These are phyloP conservation scores for Eutrema salsugineum DNA, from an alignment of 441 rosid genomes.

Conservation along the genomic window DNA sequence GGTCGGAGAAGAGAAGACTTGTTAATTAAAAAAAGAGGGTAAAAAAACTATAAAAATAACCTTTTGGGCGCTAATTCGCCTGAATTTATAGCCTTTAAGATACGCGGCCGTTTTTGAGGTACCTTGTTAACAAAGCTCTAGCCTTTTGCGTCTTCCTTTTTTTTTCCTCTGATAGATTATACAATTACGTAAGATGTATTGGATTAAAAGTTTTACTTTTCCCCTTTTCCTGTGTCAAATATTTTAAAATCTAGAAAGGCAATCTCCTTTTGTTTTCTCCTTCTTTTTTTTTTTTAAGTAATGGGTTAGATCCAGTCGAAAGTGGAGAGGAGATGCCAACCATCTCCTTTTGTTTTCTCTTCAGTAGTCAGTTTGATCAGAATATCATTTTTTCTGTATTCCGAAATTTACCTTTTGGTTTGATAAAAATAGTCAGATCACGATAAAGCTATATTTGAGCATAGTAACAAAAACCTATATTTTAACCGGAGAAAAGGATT, in stretches of 20 bases:
- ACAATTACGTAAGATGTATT: not conserved
- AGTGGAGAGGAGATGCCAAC: no score
- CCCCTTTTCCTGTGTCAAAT: constrained; percentile 3
- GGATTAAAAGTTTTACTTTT: not conserved
- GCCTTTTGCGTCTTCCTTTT: not conserved
- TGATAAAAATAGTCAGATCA: not conserved
- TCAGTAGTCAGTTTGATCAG: not conserved
- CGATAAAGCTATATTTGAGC: not conserved
- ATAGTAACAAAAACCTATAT: no score
- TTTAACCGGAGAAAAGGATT: not conserved
- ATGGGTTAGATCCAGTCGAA: no score
- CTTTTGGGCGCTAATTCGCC: constrained; percentile 27
- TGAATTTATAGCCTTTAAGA: not conserved
- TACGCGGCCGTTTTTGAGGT: not conserved
- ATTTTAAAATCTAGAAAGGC: constrained; percentile 1
- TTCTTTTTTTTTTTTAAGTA: no score
- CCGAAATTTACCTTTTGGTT: not conserved
- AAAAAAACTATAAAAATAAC: no score
- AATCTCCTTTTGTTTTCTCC: not conserved
- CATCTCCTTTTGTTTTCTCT: not conserved
- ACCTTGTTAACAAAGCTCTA: not conserved
- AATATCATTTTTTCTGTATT: not conserved
- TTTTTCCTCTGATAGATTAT: not conserved
- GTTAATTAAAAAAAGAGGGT: no score
- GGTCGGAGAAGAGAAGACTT: constrained; percentile 4